These are phyloP conservation scores for Trichoderma atroviride DNA, from an alignment of 2,329 filamentous ascomycete species.

Conservation along the genomic window DNA sequence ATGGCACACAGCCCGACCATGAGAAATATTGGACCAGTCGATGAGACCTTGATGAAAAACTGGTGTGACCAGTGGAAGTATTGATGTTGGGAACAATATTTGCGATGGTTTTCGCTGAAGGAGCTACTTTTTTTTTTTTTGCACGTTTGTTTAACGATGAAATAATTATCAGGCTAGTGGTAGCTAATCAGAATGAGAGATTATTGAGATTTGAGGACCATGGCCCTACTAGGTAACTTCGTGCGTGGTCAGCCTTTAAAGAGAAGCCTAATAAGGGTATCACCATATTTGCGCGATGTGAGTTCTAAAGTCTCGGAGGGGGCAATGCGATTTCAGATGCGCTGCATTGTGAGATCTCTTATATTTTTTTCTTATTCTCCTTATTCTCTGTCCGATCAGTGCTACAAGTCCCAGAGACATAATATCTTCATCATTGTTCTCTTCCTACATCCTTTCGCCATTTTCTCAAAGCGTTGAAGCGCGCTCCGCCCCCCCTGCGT, in stretches of 20 bases:
- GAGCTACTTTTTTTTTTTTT: background rate
- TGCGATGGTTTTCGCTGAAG: background rate
- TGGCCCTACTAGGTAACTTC: background rate
- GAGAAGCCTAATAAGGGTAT: background rate
- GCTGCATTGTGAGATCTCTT: background rate
- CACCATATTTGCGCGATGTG: background rate
- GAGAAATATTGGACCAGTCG: slow-evolving; percentile 45
- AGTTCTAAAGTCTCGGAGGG: background rate
- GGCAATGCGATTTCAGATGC: background rate
- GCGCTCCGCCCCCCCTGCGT: background rate
- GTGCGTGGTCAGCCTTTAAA: background rate
- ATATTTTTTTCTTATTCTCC: too few species aligned
- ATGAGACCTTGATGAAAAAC: slow-evolving; percentile 47
- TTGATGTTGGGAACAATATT: background rate
- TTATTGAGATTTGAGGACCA: background rate
- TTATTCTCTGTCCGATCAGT: background rate
- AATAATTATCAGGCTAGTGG: background rate
- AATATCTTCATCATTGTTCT: background rate
- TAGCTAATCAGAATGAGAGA: background rate
- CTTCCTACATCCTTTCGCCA: background rate
- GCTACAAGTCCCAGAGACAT: background rate
- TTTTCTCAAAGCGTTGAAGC: background rate
- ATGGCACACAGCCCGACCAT: slow-evolving; percentile 47
- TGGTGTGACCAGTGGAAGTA: slow-evolving; percentile 52
- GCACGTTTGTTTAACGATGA: background rate